Conservation (phyloP, 805 yeast genomes). For the Myxozyma melibiosi region DNA sequence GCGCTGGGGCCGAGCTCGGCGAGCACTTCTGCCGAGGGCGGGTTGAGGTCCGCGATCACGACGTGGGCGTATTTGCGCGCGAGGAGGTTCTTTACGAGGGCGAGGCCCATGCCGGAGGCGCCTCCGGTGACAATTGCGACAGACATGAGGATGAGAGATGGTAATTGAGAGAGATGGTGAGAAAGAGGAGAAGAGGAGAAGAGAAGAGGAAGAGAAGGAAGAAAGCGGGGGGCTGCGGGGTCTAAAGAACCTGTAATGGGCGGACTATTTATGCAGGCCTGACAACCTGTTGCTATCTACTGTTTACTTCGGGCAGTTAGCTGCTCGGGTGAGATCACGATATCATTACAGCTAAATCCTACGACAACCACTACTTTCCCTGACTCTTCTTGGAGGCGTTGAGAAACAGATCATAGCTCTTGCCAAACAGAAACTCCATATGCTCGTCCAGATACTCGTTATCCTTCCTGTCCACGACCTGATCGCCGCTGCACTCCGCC, state of each 20-base stretch:
- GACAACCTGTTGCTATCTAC: too few relatives aligned
- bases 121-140: slow-evolving; percentile 8
- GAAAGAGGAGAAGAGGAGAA: background rate
- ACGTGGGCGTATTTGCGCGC: background rate
- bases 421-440: background rate
- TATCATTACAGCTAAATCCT: too few relatives aligned
- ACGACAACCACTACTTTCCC: background rate
- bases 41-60: slow-evolving; percentile 2
- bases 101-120: slow-evolving; percentile 6
- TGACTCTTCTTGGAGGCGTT: background rate
- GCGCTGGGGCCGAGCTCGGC: background rate
- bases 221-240: too few relatives aligned
- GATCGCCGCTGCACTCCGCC: background rate
- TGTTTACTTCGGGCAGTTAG: too few relatives aligned
- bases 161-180: background rate
- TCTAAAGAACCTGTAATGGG: too few relatives aligned
- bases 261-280: too few relatives aligned
- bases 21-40: background rate
- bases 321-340: too few relatives aligned
- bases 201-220: background rate
- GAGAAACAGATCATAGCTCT: background rate
- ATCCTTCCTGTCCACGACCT: background rate
- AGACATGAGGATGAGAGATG: background rate
- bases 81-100: background rate
- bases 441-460: background rate